A percentile compares a stretch with the other conserved stretches of the same genome.
These are phyloP conservation scores for Exophiala sp. DNA, from an alignment of 2,329 filamentous ascomycete species.

Conservation along the genomic window DNA sequence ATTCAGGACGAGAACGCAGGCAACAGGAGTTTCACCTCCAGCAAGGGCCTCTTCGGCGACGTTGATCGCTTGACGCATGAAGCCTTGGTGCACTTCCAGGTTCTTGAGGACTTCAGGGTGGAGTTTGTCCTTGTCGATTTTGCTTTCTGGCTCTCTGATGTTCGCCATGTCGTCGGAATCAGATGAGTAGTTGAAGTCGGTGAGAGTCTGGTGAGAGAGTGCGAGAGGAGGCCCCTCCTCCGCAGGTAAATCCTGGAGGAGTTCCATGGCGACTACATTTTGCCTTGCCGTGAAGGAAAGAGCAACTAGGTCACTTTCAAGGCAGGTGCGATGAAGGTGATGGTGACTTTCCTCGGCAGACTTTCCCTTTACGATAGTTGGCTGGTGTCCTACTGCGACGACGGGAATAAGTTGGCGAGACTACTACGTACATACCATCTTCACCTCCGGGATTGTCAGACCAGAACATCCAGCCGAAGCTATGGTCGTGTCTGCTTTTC, in stretches of 20 bases:
- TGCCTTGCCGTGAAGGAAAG: conserved; percentile 1
- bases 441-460: background rate
- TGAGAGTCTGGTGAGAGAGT: conserved; percentile 7
- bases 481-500: conserved; percentile 1
- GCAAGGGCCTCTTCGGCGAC: conserved; percentile 70
- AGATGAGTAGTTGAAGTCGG: conserved; percentile 6
- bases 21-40: conserved; percentile 90
- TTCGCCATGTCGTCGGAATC: conserved; percentile 21
- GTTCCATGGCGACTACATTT: conserved; percentile 23
- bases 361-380: conserved; percentile 12
- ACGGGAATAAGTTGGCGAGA: background rate
- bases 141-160: conserved; percentile 4
- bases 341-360: conserved; percentile 11
- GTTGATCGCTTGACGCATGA: conserved; percentile 29
- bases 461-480: background rate
- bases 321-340: conserved; percentile 4
- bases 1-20: conserved; percentile 83
- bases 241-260: conserved; percentile 17
- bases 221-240: conserved; percentile 6
- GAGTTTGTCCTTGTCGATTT: conserved; percentile 25
- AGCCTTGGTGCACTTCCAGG: conserved; percentile 27
- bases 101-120: conserved; percentile 26
- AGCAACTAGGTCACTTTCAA: conserved; percentile 5
- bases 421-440: background rate
- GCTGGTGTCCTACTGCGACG: background rate